Base-by-base conservation (phyloP, 257 asterid genomes). In the Fraxinus pennsylvanica region DNA sequence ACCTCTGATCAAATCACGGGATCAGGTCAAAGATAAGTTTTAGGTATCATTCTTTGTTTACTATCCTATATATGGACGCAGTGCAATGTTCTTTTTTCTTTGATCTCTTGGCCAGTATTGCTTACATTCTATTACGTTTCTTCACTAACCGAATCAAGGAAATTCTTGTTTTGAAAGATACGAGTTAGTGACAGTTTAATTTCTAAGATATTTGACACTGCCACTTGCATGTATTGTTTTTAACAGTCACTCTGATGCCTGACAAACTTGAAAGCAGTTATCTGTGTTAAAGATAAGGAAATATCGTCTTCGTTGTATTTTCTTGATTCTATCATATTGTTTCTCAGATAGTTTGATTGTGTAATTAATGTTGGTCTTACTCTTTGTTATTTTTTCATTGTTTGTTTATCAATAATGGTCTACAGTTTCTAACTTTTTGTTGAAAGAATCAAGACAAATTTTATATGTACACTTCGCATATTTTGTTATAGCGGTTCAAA, bases 1-100 rank as follows among this genome's bases (percentile, higher is more conserved):
- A 65, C 63, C 82, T 79, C 87, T 17, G 82, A 76, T 80, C 89
- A 82, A 76, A 50, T 59, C 32, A 61, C 76, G 75, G 8, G 74
- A 80, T 82, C 84, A 1, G 43, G 9, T 78, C 78, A 47, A 80
- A n/a, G 63, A 68, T 82, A 63, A 82, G 71, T 33, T 75, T 6
- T 74, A 79, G 87, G 91, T 85, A 79, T 63, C 36, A 27, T 63
- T 63, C 69, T 63, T 6, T 54, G 19, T 54, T 17, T 15, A 50
- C 61, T 15, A 50, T 50, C 5, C 61, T 57, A 21, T 57, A 5
- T 17, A 57, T 57, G 25, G 27, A 57, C 1, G 21, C 25, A n/a
- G 9, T 6, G 25, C 29, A 57, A 5, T 5, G 25, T 57, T 57
- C 12, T 17, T 52, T 52, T 52, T 43, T 47, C 59, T 47, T 47